phyloP scores from a whole-genome alignment of 1,284 basidiomycete genomes.

The Cystobasidium sp. region DNA sequence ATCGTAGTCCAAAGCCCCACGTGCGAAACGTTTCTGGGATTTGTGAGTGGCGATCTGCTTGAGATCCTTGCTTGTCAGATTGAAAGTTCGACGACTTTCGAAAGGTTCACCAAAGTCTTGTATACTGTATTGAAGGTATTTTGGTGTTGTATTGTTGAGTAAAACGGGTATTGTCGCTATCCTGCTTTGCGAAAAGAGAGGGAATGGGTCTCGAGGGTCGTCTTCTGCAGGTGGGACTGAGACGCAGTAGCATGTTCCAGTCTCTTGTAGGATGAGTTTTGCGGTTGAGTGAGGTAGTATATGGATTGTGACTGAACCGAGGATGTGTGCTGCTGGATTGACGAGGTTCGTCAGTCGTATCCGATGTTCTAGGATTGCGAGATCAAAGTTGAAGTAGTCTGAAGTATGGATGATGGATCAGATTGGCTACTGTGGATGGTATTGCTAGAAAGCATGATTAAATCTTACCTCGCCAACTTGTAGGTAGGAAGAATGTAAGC shows the following conservation, averaged over 20 bases:
- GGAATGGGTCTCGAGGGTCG: conserved; percentile 8
- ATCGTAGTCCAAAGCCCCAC: conserved; percentile 15
- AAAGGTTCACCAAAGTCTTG: conserved; percentile 23
- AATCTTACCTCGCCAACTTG: conserved; percentile 36
- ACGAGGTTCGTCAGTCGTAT: conserved; percentile 45
- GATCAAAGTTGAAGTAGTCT: conserved; percentile 47
- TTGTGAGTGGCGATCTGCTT: conserved; percentile 25
- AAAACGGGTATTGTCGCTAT: conserved; percentile 45
- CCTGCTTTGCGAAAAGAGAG: conserved; percentile 25
- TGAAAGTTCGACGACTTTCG: conserved; percentile 10
- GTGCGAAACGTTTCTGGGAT: conserved; percentile 10
- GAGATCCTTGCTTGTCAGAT: conserved; percentile 37
- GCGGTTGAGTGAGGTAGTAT: conserved; percentile 49
- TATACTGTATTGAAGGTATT: conserved; percentile 47
- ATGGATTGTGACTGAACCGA: conserved; percentile 49
- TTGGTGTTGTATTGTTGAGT: conserved; percentile 49
- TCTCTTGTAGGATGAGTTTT: conserved; percentile 41
- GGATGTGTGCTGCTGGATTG: conserved; percentile 47
- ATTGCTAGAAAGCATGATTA: not conserved
- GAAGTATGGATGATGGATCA: not conserved
- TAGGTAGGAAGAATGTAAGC: conserved; percentile 43
- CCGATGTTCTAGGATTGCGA: conserved; percentile 49
- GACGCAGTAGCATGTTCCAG: conserved; percentile 41
- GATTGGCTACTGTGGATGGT: not conserved
- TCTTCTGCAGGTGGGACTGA: conserved; percentile 18